Evolutionary conservation across 192 early-diverging fungal genomes (phyloP).

Genomic region (Rhizophagus clarus): DNA sequence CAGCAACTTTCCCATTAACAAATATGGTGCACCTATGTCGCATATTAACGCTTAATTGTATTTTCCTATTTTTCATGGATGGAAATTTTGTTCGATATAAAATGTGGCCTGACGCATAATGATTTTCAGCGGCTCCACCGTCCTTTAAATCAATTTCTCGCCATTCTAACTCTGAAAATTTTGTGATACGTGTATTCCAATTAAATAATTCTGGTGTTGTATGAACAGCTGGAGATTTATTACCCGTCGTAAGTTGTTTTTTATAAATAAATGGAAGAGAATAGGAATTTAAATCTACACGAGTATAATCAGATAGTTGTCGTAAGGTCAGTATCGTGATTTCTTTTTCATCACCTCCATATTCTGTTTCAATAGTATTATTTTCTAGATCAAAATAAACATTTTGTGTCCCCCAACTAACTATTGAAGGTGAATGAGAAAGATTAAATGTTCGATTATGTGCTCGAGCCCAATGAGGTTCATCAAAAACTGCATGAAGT

Average conservation of each 20-base stretch:
- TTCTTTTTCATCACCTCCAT: conserved; percentile 37
- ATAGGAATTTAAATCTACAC: conserved; percentile 19
- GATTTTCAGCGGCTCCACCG: conserved; percentile 11
- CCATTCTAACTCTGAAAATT: conserved; percentile 38
- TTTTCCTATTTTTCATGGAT: conserved; percentile 34
- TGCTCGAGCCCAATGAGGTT: conserved; percentile 39
- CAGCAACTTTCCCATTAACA: conserved; percentile 72
- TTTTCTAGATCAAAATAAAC: conserved; percentile 38
- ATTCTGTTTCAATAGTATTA: conserved; percentile 33
- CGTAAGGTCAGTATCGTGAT: conserved; percentile 43
- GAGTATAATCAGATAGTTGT: conserved; percentile 21
- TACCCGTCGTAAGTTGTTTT: conserved; percentile 14
- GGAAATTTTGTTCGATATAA: conserved; percentile 10
- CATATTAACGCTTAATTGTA: conserved; percentile 65
- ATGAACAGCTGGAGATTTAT: conserved; percentile 29
- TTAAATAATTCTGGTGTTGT: conserved; percentile 25
- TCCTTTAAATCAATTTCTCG: conserved; percentile 37
- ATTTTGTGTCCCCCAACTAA: conserved; percentile 58
- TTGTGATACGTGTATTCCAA: conserved; percentile 35
- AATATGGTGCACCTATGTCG: conserved; percentile 73
- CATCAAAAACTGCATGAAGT: conserved; percentile 53
- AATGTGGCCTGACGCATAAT: conserved; percentile 14
- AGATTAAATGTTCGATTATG: conserved; percentile 20
- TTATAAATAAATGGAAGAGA: conserved; percentile 30
- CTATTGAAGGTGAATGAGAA: conserved; percentile 37